phyloP scores from a whole-genome alignment of 805 yeast genomes.

The Wickerhamomyces ciferrii region DNA sequence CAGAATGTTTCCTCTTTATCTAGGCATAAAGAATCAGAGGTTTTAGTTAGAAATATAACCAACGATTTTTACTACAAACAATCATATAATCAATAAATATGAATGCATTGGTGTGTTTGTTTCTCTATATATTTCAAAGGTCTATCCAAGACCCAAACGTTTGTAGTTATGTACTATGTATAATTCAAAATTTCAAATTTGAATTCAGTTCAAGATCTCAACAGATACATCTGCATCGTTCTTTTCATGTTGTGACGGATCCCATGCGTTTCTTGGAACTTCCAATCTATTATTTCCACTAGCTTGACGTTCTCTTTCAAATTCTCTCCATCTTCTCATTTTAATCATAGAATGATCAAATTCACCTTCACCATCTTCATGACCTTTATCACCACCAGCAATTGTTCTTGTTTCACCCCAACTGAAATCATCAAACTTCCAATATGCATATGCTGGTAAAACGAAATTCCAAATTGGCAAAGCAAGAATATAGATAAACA shows the following conservation, averaged over 20 bases:
- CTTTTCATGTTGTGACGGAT: slow-evolving; percentile 16
- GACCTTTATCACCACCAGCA: slow-evolving; percentile 62
- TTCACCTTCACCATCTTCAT: slow-evolving; percentile 68
- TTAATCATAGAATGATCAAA: slow-evolving; percentile 88
- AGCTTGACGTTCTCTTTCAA: slow-evolving; percentile 55
- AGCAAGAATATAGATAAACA: slow-evolving; percentile 70
- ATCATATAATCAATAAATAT: background rate
- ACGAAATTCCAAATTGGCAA: slow-evolving; percentile 94
- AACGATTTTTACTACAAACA: background rate
- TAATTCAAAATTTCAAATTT: background rate
- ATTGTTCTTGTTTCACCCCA: slow-evolving; percentile 96
- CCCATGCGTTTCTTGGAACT: slow-evolving; percentile 22
- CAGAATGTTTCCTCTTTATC: background rate
- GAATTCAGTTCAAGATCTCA: slow-evolving; percentile 2
- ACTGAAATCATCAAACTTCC: slow-evolving; percentile 95
- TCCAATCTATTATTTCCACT: slow-evolving; percentile 7
- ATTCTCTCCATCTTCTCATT: slow-evolving; percentile 94
- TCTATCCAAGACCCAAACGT: background rate
- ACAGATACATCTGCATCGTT: slow-evolving; percentile 6
- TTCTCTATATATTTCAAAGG: background rate
- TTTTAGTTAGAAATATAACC: background rate
- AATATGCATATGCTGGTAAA: slow-evolving; percentile 79
- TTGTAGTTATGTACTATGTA: background rate
- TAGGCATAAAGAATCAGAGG: background rate
- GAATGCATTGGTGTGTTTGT: background rate